phyloP scores from a whole-genome alignment of 371 early-diverging fungal species.

The Mortierella sp. region DNA sequence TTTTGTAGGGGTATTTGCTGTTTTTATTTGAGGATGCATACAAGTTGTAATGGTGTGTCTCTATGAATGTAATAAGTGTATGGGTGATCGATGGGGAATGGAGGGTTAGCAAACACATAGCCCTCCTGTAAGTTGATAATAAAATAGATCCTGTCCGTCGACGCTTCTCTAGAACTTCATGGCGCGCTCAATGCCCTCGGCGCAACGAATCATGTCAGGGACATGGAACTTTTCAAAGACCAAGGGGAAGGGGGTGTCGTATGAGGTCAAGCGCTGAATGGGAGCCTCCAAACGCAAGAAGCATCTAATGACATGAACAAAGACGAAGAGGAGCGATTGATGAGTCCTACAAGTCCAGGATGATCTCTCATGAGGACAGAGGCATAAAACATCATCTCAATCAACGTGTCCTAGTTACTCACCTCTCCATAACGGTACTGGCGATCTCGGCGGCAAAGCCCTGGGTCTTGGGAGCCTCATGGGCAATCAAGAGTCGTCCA shows the following conservation, averaged over 20 bases:
- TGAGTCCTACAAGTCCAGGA: background rate
- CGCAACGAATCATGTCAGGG: conserved; percentile 88
- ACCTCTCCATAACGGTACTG: conserved; percentile 89
- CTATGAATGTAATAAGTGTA: background rate
- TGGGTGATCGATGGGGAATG: background rate
- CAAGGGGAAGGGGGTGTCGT: conserved; percentile 97
- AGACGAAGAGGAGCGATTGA: background rate
- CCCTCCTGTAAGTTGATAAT: too few relatives aligned
- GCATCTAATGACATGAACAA: conserved; percentile 51
- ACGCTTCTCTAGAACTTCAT: conserved; percentile 54
- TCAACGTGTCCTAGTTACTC: conserved; percentile 71
- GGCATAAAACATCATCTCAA: background rate
- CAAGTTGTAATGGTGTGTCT: too few relatives aligned
- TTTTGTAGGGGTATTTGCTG: background rate
- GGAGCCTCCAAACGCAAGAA: conserved; percentile 90
- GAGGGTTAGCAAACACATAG: too few relatives aligned
- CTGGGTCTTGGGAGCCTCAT: conserved; percentile 94
- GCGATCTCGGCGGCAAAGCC: conserved; percentile 98
- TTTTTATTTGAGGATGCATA: background rate
- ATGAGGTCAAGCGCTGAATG: conserved; percentile 89
- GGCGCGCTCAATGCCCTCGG: conserved; percentile 83
- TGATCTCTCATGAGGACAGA: background rate
- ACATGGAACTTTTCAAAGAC: conserved; percentile 96
- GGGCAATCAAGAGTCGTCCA: conserved; percentile 93
- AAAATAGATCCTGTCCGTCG: too few relatives aligned